Evolutionary conservation across 805 yeast species (phyloP).

Genomic region (Zygosaccharomyces rouxii): DNA sequence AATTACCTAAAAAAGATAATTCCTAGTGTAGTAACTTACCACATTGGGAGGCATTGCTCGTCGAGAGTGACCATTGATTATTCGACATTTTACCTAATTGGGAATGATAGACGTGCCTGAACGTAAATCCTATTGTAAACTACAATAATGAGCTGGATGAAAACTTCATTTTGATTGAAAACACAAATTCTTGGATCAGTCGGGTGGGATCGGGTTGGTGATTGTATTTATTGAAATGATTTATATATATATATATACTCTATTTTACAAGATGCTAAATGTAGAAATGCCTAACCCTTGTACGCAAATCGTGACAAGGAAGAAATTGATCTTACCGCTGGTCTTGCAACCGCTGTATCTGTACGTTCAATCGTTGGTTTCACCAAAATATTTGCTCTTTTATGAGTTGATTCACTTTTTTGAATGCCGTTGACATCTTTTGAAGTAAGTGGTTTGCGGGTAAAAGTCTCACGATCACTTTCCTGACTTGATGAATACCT

Average conservation of each 20-base stretch:
- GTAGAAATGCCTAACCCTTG: constrained; percentile 1
- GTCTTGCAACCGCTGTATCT: constrained; percentile 5
- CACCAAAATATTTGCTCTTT: constrained; percentile 7
- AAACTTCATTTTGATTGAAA: no score
- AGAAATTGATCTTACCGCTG: constrained; percentile 21
- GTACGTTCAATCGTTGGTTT: constrained; percentile 1
- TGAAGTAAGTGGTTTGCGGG: constrained; percentile 9
- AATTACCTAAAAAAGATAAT: background rate
- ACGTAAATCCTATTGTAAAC: background rate
- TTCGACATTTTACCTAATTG: background rate
- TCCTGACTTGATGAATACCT: constrained; percentile 11
- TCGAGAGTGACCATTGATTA: background rate
- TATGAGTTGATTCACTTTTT: constrained; percentile 4
- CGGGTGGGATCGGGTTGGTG: no score
- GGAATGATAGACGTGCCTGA: background rate
- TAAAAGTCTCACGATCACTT: background rate
- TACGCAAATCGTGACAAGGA: constrained; percentile 23
- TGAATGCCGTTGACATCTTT: constrained; percentile 9
- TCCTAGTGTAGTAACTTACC: background rate
- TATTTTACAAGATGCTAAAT: constrained; percentile 1
- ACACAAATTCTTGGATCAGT: no score
- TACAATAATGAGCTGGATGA: background rate
- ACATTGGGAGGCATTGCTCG: background rate
- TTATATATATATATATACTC: background rate
- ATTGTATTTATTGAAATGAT: no score